These are phyloP conservation scores for Paratinospora sagittata DNA, from an alignment of 164 flowering plant species.

Conservation along the genomic window DNA sequence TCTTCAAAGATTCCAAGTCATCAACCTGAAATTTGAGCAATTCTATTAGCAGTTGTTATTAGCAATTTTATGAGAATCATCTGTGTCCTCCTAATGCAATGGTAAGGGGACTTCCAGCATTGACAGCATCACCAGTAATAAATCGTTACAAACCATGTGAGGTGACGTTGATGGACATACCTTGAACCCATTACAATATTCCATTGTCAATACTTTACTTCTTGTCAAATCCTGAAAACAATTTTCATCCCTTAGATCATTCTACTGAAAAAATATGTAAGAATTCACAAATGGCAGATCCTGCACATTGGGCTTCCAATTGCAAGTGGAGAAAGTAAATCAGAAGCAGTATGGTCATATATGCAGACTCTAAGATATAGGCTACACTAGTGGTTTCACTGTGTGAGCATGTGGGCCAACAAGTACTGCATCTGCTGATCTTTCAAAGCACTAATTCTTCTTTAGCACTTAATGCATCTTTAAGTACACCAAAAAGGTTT, in stretches of 20 bases:
- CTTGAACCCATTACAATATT: conserved; percentile 68
- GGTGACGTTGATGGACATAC: conserved; percentile 29
- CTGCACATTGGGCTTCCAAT: not conserved
- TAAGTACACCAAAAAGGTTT: not conserved
- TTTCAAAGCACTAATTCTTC: not conserved
- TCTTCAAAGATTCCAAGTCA: conserved; percentile 55
- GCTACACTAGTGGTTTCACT: not conserved
- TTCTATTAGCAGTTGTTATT: conserved; percentile 4
- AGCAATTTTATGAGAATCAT: no score
- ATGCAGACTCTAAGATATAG: not conserved
- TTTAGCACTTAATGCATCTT: not conserved
- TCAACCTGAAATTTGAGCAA: conserved; percentile 58
- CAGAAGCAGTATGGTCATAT: no score
- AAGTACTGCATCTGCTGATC: not conserved
- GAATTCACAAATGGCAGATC: not conserved
- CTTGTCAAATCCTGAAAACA: conserved; percentile 69
- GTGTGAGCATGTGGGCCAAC: not conserved
- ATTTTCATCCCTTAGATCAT: conserved; percentile 13
- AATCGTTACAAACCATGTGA: no score
- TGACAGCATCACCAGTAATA: not conserved
- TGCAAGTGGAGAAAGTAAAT: no score
- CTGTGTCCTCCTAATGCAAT: no score
- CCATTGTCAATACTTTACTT: conserved; percentile 73
- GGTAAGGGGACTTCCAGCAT: not conserved
- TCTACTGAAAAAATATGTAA: not conserved